Evolutionary conservation across 1,284 basidiomycete genomes (phyloP).

Genomic region (Earliella scabrosa): DNA sequence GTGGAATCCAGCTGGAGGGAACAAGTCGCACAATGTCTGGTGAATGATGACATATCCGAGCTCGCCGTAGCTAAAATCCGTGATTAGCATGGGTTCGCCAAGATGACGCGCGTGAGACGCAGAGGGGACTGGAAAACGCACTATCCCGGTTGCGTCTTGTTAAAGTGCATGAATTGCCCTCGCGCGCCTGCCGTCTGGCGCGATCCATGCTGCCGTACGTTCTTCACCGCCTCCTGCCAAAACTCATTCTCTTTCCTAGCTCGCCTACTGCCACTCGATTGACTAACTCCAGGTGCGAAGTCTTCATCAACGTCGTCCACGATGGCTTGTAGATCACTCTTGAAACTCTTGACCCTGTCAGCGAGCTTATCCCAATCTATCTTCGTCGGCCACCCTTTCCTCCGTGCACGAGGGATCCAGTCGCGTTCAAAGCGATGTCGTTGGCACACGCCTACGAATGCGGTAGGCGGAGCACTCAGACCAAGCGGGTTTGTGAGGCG

Average conservation of each 20-base stretch:
- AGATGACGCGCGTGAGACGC: not conserved
- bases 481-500: conserved; percentile 73
- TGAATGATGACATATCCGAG: conserved; percentile 77
- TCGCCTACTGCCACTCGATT: conserved; percentile 31
- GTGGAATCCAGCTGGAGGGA: conserved; percentile 63
- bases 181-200: conserved; percentile 66
- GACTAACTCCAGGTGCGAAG: conserved; percentile 27
- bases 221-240: conserved; percentile 66
- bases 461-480: conserved; percentile 62
- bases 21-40: conserved; percentile 74
- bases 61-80: conserved; percentile 70
- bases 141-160: conserved; percentile 84
- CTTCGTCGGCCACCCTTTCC: conserved; percentile 72
- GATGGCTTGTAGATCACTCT: conserved; percentile 48
- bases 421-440: conserved; percentile 76
- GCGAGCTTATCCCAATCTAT: conserved; percentile 67
- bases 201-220: conserved; percentile 64
- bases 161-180: conserved; percentile 75
- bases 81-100: not conserved
- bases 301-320: conserved; percentile 49
- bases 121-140: conserved; percentile 44
- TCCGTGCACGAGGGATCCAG: conserved; percentile 69
- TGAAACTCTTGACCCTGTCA: conserved; percentile 54
- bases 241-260: conserved; percentile 61
- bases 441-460: conserved; percentile 72